These are phyloP conservation scores for Rhizopus sp. DNA, from an alignment of 371 early-diverging fungal genomes.

Conservation along the genomic window DNA sequence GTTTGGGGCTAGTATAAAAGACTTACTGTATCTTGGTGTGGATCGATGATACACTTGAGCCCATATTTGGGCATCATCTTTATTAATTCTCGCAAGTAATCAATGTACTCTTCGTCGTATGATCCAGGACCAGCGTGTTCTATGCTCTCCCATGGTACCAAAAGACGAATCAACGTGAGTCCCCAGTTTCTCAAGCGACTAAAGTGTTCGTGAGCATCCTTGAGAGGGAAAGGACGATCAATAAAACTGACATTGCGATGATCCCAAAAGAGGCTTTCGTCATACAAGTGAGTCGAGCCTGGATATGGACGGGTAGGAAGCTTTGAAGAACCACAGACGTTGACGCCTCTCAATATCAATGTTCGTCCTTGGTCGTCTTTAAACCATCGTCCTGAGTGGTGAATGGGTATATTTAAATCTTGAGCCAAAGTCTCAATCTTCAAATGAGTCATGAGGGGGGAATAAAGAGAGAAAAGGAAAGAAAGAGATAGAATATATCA, in stretches of 20 bases:
- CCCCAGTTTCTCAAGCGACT: slow-evolving; percentile 77
- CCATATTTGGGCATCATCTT: slow-evolving; percentile 69
- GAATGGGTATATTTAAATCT: slow-evolving; percentile 25
- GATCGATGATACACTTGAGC: slow-evolving; percentile 80
- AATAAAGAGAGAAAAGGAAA: background rate
- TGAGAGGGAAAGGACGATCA: slow-evolving; percentile 75
- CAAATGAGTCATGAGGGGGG: slow-evolving; percentile 4
- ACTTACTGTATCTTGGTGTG: slow-evolving; percentile 66
- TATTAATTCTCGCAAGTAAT: slow-evolving; percentile 66
- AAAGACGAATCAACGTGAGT: slow-evolving; percentile 69
- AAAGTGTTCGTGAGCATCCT: slow-evolving; percentile 78
- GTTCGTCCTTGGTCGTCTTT: slow-evolving; percentile 54
- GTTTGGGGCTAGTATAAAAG: background rate
- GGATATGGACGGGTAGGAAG: slow-evolving; percentile 58
- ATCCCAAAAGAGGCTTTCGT: slow-evolving; percentile 60
- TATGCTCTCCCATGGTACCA: slow-evolving; percentile 84
- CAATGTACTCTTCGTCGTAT: slow-evolving; percentile 83
- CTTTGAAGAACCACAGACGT: slow-evolving; percentile 67
- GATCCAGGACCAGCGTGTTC: slow-evolving; percentile 73
- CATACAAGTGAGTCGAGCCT: slow-evolving; percentile 55
- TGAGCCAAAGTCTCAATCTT: slow-evolving; percentile 24
- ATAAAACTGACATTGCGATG: slow-evolving; percentile 65
- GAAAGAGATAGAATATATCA: too few species aligned
- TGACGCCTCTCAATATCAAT: slow-evolving; percentile 65
- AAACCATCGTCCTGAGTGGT: slow-evolving; percentile 50